Evolutionary conservation across 441 rosid species (phyloP).

Genomic region (Cnidoscolus chayamansa): DNA sequence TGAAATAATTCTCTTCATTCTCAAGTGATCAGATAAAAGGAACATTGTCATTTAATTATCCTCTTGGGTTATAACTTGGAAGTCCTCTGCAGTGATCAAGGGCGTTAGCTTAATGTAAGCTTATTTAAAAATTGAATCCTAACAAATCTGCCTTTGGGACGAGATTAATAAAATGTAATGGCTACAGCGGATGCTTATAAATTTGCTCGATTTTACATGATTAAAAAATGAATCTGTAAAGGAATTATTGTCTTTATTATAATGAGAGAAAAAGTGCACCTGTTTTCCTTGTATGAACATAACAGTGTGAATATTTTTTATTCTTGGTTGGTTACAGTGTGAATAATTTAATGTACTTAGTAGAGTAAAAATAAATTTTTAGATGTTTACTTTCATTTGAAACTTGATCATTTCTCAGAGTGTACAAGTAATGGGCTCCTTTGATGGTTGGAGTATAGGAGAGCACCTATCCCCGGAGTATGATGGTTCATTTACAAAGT

Average conservation of each 20-base stretch:
- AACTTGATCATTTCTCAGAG: slow-evolving; percentile 32
- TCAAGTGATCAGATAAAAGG: too few species aligned
- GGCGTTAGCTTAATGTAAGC: background rate
- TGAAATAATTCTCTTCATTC: background rate
- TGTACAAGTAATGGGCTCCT: slow-evolving; percentile 89
- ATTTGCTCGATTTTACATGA: background rate
- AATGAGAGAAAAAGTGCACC: background rate
- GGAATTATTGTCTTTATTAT: background rate
- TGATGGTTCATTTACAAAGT: slow-evolving; percentile 59
- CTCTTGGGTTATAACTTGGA: background rate
- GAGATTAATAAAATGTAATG: background rate
- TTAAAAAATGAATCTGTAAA: background rate
- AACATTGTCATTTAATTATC: background rate
- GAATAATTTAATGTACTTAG: background rate
- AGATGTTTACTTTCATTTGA: background rate
- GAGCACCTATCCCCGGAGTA: slow-evolving; percentile 81
- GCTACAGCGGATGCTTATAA: background rate
- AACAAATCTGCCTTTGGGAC: background rate
- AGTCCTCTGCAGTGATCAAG: background rate
- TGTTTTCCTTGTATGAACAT: too few species aligned
- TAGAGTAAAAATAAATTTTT: background rate
- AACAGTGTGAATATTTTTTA: background rate
- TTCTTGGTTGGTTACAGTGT: background rate
- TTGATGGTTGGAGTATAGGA: slow-evolving; percentile 83
- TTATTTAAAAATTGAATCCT: background rate